Evolutionary conservation across 2,329 filamentous ascomycete genomes (phyloP).

Genomic region (Mycosphaerelloides madeirae): DNA sequence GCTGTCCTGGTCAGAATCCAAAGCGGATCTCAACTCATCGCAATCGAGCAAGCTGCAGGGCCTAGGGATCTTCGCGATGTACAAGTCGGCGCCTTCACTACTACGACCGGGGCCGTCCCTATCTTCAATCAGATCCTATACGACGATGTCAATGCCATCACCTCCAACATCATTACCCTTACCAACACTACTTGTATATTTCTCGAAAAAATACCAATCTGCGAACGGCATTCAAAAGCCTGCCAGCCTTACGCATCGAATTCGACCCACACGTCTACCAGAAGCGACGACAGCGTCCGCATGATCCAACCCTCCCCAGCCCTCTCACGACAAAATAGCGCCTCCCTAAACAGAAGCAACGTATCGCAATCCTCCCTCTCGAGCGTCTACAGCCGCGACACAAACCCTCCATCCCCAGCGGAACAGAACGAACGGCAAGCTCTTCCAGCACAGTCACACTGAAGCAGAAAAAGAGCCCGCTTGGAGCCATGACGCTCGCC

Average conservation of each 20-base stretch:
- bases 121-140: slow-evolving; percentile 19
- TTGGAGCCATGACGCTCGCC: slow-evolving; percentile 13
- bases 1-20: slow-evolving; percentile 7
- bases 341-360: slow-evolving; percentile 9
- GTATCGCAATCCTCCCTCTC: slow-evolving; percentile 24
- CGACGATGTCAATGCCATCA: slow-evolving; percentile 14
- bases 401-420: slow-evolving; percentile 5
- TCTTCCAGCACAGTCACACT: slow-evolving; percentile 16
- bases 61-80: slow-evolving; percentile 22
- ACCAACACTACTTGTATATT: slow-evolving; percentile 24
- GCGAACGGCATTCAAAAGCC: slow-evolving; percentile 12
- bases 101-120: slow-evolving; percentile 24
- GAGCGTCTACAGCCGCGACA: slow-evolving; percentile 29
- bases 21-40: slow-evolving; percentile 9
- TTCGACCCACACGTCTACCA: slow-evolving; percentile 4
- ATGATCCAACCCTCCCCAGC: slow-evolving; percentile 13
- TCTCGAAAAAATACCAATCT: slow-evolving; percentile 17
- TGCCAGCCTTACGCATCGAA: slow-evolving; percentile 11
- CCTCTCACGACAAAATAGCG: slow-evolving; percentile 9
- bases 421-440: slow-evolving; percentile 11
- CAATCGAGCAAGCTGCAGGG: slow-evolving; percentile 18
- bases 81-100: slow-evolving; percentile 15
- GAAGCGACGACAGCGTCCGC: slow-evolving; percentile 12
- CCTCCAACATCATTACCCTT: slow-evolving; percentile 22
- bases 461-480: slow-evolving; percentile 14